These are phyloP conservation scores for Rutstroemia sp. DNA, from an alignment of 2,329 filamentous ascomycete species.

Conservation along the genomic window DNA sequence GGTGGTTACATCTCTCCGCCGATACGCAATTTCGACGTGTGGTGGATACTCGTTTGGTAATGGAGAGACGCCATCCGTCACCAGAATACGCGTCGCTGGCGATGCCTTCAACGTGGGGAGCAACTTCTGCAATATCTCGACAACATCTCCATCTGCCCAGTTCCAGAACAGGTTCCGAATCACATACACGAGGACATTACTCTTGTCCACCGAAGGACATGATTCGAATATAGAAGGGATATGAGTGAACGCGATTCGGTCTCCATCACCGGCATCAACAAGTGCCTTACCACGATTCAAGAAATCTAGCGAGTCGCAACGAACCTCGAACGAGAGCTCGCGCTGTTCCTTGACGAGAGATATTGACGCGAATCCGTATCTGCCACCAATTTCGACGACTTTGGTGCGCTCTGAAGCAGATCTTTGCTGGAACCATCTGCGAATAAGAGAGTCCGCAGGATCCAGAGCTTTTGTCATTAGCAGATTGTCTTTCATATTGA, in stretches of 20 bases:
- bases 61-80: background rate
- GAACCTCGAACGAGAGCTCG: background rate
- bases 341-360: background rate
- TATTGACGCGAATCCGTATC: background rate
- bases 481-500: background rate
- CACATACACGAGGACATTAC: background rate
- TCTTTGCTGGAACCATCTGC: background rate
- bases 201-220: background rate
- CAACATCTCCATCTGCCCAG: background rate
- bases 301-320: background rate
- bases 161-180: background rate
- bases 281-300: background rate
- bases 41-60: background rate
- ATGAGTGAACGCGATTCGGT: background rate
- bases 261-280: background rate
- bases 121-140: background rate
- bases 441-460: background rate
- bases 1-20: background rate
- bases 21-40: background rate
- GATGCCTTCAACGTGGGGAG: background rate
- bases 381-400: background rate
- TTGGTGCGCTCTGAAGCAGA: background rate
- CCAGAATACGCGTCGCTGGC: background rate
- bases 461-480: background rate
- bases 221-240: background rate